phyloP scores from a whole-genome alignment of 2,329 filamentous ascomycete species.

The Ophiostoma perfectum region DNA sequence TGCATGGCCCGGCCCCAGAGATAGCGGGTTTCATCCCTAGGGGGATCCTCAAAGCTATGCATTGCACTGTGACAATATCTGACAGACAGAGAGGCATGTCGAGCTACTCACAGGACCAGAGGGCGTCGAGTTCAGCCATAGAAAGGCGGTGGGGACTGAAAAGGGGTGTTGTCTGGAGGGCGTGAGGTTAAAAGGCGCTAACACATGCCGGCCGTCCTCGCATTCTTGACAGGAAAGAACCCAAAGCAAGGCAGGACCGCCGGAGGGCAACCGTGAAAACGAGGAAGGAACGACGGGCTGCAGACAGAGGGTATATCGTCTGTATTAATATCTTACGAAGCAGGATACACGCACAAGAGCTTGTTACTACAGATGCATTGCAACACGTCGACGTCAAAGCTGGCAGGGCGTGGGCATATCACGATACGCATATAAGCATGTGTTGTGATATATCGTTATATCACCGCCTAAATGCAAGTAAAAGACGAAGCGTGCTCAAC shows the following conservation, averaged over 20 bases:
- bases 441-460: neutral
- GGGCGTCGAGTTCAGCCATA: neutral
- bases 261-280: neutral
- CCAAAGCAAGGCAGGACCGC: neutral
- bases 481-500: neutral
- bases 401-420: neutral
- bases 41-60: neutral
- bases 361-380: neutral
- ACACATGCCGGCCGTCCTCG: neutral
- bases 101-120: neutral
- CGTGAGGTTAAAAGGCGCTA: neutral
- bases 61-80: neutral
- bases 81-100: neutral
- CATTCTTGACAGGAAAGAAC: neutral
- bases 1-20: slow-evolving; percentile 10
- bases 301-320: neutral
- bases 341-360: too few species aligned
- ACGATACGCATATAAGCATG: neutral
- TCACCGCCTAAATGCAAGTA: neutral
- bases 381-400: neutral
- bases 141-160: slow-evolving; percentile 5
- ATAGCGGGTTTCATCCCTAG: slow-evolving; percentile 24
- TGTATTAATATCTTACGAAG: too few species aligned
- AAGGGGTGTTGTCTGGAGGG: neutral
- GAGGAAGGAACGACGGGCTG: neutral